phyloP scores from a whole-genome alignment of 805 yeast genomes.

The Suhomyces emberorum region DNA sequence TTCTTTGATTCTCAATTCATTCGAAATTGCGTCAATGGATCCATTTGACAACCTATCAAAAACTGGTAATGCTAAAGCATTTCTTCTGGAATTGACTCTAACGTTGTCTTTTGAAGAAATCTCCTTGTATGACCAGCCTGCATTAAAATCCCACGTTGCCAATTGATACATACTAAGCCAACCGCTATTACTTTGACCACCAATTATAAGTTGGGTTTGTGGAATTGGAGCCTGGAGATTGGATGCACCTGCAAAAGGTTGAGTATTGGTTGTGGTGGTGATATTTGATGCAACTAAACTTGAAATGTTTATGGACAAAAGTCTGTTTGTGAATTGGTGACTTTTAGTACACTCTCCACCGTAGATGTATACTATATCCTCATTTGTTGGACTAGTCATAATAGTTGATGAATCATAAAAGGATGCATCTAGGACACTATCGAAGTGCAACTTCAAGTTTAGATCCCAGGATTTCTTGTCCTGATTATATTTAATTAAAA shows the following conservation, averaged over 20 bases:
- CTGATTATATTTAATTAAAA: slow-evolving; percentile 19
- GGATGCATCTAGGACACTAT: slow-evolving; percentile 24
- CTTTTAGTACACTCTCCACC: slow-evolving; percentile 43
- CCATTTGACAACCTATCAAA: slow-evolving; percentile 31
- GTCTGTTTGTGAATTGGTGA: slow-evolving; percentile 34
- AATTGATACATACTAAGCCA: slow-evolving; percentile 74
- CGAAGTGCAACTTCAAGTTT: slow-evolving; percentile 15
- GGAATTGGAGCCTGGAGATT: slow-evolving; percentile 43
- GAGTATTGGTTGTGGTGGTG: slow-evolving; percentile 51
- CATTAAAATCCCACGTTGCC: slow-evolving; percentile 65
- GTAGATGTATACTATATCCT: slow-evolving; percentile 46
- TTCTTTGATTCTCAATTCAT: slow-evolving; percentile 32
- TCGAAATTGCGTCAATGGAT: slow-evolving; percentile 23
- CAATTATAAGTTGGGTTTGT: slow-evolving; percentile 52
- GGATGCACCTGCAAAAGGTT: slow-evolving; percentile 52
- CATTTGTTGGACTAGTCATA: slow-evolving; percentile 35
- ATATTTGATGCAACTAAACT: slow-evolving; percentile 34
- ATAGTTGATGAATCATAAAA: slow-evolving; percentile 39
- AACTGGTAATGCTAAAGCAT: slow-evolving; percentile 54
- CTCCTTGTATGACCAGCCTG: slow-evolving; percentile 62
- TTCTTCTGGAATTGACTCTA: slow-evolving; percentile 50
- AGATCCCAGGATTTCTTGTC: slow-evolving; percentile 19
- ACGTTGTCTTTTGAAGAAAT: slow-evolving; percentile 16
- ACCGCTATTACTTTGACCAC: slow-evolving; percentile 60
- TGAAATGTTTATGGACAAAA: slow-evolving; percentile 42